Conservation (phyloP, 495 filamentous ascomycete species). For the Penicillium herquei region DNA sequence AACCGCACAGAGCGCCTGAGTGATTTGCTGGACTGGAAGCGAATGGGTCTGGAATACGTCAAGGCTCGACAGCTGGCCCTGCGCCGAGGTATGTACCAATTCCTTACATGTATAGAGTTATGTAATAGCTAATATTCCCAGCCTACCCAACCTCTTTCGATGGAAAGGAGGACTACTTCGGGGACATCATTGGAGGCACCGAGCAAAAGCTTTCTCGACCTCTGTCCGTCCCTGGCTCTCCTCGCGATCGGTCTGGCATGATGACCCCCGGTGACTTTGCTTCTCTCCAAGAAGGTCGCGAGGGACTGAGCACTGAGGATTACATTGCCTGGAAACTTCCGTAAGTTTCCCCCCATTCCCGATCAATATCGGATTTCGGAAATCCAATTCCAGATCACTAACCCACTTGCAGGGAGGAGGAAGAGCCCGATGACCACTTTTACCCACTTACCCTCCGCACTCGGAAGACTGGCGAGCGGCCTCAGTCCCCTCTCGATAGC, state of each 20-base stretch:
- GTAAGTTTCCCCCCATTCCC: conserved; percentile 58
- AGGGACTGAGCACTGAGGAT: conserved; percentile 93
- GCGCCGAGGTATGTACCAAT: conserved; percentile 58
- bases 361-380: background rate
- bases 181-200: conserved; percentile 75
- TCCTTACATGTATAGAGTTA: background rate
- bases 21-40: conserved; percentile 96
- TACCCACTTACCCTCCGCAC: conserved; percentile 79
- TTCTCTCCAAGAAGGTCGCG: conserved; percentile 87
- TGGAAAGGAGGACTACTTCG: conserved; percentile 69
- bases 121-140: background rate
- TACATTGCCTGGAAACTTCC: conserved; percentile 97
- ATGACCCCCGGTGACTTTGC: conserved; percentile 99
- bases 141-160: conserved; percentile 87
- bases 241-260: conserved; percentile 87
- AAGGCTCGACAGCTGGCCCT: conserved; percentile 93
- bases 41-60: conserved; percentile 99
- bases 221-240: conserved; percentile 89
- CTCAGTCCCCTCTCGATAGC: conserved; percentile 42
- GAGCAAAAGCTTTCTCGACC: conserved; percentile 93
- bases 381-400: background rate
- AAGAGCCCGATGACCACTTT: conserved; percentile 89
- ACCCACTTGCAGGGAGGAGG: conserved; percentile 69
- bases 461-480: conserved; percentile 39
- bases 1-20: conserved; percentile 96